Evolutionary conservation across 1,139 yeast genomes (phyloP).

Genomic region (Pneumocystis canis): DNA sequence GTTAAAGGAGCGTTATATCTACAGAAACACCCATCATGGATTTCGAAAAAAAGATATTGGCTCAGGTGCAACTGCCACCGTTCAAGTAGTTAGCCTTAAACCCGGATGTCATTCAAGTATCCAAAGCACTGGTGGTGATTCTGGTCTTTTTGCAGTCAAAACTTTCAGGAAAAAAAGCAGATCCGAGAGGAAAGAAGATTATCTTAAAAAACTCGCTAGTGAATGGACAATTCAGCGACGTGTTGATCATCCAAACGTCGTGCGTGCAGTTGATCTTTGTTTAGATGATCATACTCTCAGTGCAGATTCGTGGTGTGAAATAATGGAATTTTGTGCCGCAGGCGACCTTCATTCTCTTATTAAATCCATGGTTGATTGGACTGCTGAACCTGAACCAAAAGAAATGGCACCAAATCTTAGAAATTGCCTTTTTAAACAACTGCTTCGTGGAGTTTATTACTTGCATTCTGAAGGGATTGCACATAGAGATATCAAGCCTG

Average conservation of each 20-base stretch:
- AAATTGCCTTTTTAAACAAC: constrained; percentile 52
- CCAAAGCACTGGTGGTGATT: constrained; percentile 8
- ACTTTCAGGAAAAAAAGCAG: constrained; percentile 36
- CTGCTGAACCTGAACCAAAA: constrained; percentile 13
- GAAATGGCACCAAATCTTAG: constrained; percentile 18
- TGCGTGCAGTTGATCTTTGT: constrained; percentile 48
- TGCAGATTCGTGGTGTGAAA: constrained; percentile 41
- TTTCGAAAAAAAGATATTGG: not conserved
- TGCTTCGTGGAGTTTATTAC: constrained; percentile 57
- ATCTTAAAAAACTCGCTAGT: constrained; percentile 53
- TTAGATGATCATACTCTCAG: constrained; percentile 21
- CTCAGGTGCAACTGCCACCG: not conserved
- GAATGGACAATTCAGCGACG: constrained; percentile 67
- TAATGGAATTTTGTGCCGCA: constrained; percentile 91
- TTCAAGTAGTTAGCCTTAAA: not conserved
- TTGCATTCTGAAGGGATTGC: constrained; percentile 58
- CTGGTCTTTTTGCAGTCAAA: constrained; percentile 48
- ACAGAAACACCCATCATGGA: not conserved
- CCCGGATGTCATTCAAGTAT: not conserved
- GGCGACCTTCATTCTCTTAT: constrained; percentile 75
- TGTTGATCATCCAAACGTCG: constrained; percentile 52
- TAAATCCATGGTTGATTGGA: constrained; percentile 17
- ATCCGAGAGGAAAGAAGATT: constrained; percentile 40
- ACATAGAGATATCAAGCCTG: constrained; percentile 63
- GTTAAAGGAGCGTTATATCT: not conserved